A percentile compares a stretch with the other conserved stretches of the same genome.
These are phyloP conservation scores for Mortierella polycephala DNA, from an alignment of 371 early-diverging fungal genomes.

Conservation along the genomic window DNA sequence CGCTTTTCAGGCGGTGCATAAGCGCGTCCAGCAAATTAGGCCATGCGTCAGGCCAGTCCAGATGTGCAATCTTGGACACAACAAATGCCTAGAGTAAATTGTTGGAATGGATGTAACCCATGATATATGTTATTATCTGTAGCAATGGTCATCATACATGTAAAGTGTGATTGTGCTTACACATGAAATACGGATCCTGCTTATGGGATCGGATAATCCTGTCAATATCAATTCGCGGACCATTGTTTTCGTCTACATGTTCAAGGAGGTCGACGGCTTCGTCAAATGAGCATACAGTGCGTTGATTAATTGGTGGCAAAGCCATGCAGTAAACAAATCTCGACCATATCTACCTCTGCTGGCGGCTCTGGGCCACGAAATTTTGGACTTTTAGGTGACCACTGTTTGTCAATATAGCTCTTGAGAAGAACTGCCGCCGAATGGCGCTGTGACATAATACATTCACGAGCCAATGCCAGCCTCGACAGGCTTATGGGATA, in stretches of 20 bases:
- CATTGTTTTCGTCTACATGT: constrained; percentile 45
- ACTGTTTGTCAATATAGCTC: constrained; percentile 80
- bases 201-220: constrained; percentile 54
- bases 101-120: background rate
- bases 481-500: constrained; percentile 77
- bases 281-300: background rate
- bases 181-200: constrained; percentile 45
- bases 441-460: constrained; percentile 74
- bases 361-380: constrained; percentile 60
- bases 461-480: constrained; percentile 73
- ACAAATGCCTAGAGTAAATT: constrained; percentile 77
- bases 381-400: constrained; percentile 73
- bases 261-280: background rate
- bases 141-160: too few species aligned
- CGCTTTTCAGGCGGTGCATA: constrained; percentile 73
- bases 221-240: constrained; percentile 52
- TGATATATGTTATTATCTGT: too few species aligned
- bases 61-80: constrained; percentile 88
- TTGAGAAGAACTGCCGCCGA: constrained; percentile 83
- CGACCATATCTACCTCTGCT: constrained; percentile 21
- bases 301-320: background rate
- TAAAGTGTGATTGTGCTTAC: constrained; percentile 13
- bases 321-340: background rate
- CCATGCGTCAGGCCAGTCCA: constrained; percentile 97
- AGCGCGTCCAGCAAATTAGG: constrained; percentile 87